Evolutionary conservation across 495 filamentous ascomycete genomes (phyloP).

Genomic region (Cenococcum geophilum): DNA sequence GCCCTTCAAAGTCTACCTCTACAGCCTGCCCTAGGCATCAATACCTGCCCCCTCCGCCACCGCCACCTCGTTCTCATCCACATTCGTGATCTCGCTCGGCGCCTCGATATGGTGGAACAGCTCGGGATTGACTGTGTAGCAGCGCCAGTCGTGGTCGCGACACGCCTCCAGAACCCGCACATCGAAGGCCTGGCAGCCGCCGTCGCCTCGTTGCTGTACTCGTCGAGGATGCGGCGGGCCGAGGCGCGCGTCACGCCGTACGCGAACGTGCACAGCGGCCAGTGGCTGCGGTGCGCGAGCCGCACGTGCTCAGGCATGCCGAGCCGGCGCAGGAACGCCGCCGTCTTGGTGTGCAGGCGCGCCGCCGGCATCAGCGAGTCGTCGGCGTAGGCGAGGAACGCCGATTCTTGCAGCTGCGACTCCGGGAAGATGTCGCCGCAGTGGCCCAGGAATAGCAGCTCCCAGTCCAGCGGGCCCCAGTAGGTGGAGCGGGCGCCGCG

Average conservation of each 20-base stretch:
- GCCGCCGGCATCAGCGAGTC: constrained; percentile 20
- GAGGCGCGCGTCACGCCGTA: constrained; percentile 40
- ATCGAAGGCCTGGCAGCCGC: constrained; percentile 31
- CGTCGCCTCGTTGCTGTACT: constrained; percentile 21
- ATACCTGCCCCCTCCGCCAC: constrained; percentile 4
- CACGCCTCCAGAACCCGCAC: constrained; percentile 36
- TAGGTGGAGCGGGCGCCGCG: constrained; percentile 29
- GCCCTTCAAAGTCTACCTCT: constrained; percentile 11
- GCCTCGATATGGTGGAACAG: constrained; percentile 35
- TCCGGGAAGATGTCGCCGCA: constrained; percentile 38
- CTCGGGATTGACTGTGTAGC: constrained; percentile 33
- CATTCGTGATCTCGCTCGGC: constrained; percentile 27
- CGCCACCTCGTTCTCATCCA: constrained; percentile 9
- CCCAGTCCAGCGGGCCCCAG: constrained; percentile 36
- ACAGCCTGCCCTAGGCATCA: constrained; percentile 16
- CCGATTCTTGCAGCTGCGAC: constrained; percentile 17
- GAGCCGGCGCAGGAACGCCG: constrained; percentile 21
- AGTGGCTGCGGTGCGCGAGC: constrained; percentile 37
- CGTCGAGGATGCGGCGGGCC: constrained; percentile 22
- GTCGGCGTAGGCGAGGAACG: constrained; percentile 27
- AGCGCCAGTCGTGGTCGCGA: constrained; percentile 30
- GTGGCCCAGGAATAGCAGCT: constrained; percentile 43
- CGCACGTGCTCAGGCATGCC: constrained; percentile 33
- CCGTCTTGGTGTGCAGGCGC: constrained; percentile 24
- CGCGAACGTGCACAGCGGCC: constrained; percentile 45